These are phyloP conservation scores for Penicillium sclerotigenum DNA, from an alignment of 2,329 filamentous ascomycete species.

Conservation along the genomic window DNA sequence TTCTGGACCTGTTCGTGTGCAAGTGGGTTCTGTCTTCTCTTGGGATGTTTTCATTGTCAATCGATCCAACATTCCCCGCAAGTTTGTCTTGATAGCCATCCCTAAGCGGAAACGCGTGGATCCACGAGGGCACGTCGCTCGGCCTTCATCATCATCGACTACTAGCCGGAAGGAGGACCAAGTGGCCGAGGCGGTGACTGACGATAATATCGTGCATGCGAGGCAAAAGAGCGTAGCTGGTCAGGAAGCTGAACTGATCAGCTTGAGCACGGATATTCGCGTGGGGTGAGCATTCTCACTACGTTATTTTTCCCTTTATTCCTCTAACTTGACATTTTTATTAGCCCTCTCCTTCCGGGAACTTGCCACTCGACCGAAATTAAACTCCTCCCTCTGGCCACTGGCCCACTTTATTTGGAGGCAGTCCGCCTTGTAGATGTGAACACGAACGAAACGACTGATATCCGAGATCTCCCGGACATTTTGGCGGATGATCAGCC, in stretches of 20 bases:
- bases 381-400: slow-evolving; percentile 51
- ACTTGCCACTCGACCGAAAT: slow-evolving; percentile 57
- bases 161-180: slow-evolving; percentile 33
- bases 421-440: slow-evolving; percentile 55
- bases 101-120: slow-evolving; percentile 47
- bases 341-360: slow-evolving; percentile 52
- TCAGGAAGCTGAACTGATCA: slow-evolving; percentile 53
- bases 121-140: slow-evolving; percentile 42
- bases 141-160: slow-evolving; percentile 47
- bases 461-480: slow-evolving; percentile 57
- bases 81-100: slow-evolving; percentile 54
- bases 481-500: slow-evolving; percentile 44
- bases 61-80: slow-evolving; percentile 51
- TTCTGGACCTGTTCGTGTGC: slow-evolving; percentile 49
- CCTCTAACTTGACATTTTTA: slow-evolving; percentile 6
- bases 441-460: slow-evolving; percentile 53
- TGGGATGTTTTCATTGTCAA: slow-evolving; percentile 61
- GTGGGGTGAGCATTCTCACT: slow-evolving; percentile 50
- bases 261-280: slow-evolving; percentile 56
- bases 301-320: neutral
- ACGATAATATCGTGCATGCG: slow-evolving; percentile 56
- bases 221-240: slow-evolving; percentile 51
- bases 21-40: slow-evolving; percentile 52
- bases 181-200: slow-evolving; percentile 53
- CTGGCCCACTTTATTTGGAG: slow-evolving; percentile 53